These are phyloP conservation scores for Cryphonectria radicalis DNA, from an alignment of 2,329 filamentous ascomycete species.

Conservation along the genomic window DNA sequence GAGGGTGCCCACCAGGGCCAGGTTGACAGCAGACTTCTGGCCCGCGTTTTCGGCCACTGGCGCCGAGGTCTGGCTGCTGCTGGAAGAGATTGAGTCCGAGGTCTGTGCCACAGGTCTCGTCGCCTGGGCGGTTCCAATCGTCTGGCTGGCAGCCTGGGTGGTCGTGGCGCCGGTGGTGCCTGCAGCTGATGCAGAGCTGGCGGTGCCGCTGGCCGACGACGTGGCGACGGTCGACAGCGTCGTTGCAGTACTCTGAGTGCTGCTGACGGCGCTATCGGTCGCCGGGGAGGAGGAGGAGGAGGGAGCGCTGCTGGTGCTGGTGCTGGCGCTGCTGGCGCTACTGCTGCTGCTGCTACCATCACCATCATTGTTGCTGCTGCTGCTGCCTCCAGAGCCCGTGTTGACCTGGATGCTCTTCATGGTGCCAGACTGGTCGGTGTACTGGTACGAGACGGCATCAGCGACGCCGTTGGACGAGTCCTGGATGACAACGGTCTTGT, in stretches of 20 bases:
- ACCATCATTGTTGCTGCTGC: constrained; percentile 33
- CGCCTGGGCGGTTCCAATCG: neutral
- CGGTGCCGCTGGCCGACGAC: constrained; percentile 22
- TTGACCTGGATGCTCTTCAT: constrained; percentile 57
- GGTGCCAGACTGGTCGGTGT: constrained; percentile 52
- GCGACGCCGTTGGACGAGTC: constrained; percentile 58
- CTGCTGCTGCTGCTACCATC: constrained; percentile 31
- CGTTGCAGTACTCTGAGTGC: constrained; percentile 34
- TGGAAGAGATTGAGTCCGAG: constrained; percentile 28
- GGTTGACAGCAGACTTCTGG: constrained; percentile 30
- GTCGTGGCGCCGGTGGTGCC: constrained; percentile 28
- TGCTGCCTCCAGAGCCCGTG: constrained; percentile 41
- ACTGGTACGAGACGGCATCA: constrained; percentile 57
- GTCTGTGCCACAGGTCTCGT: constrained; percentile 25
- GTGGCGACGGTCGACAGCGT: constrained; percentile 30
- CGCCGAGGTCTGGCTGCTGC: constrained; percentile 28
- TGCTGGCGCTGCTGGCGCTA: constrained; percentile 30
- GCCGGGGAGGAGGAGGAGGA: neutral
- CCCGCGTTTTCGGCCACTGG: constrained; percentile 33
- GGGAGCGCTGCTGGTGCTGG: constrained; percentile 29
- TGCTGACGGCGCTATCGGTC: constrained; percentile 29
- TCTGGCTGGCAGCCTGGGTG: constrained; percentile 21
- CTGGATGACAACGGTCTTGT: constrained; percentile 58
- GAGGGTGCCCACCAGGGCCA: constrained; percentile 31
- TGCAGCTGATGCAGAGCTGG: constrained; percentile 25